Evolutionary conservation across 108 stramenopile species (phyloP).

Genomic region (Cyclotella choctawhatcheeana): DNA sequence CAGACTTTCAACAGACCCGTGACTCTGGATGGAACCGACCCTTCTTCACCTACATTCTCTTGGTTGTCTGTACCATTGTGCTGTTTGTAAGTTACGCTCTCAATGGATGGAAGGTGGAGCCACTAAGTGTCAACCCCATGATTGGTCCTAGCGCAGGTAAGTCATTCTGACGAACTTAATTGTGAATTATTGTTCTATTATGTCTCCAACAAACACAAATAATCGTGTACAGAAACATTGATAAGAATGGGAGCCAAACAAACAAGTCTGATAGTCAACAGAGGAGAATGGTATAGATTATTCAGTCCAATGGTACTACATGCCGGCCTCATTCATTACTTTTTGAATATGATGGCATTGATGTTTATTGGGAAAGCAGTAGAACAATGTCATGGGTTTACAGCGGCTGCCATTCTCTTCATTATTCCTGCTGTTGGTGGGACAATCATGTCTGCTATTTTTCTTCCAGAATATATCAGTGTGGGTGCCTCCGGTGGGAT

Average conservation of each 20-base stretch:
- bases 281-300: slow-evolving; percentile 87
- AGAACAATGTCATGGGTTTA: slow-evolving; percentile 88
- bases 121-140: slow-evolving; percentile 86
- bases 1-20: slow-evolving; percentile 71
- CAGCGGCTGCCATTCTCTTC: slow-evolving; percentile 72
- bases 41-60: slow-evolving; percentile 72
- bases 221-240: slow-evolving; percentile 83
- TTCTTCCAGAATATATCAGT: slow-evolving; percentile 87
- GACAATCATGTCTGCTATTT: slow-evolving; percentile 87
- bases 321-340: slow-evolving; percentile 92
- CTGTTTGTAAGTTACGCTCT: slow-evolving; percentile 67
- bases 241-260: slow-evolving; percentile 86
- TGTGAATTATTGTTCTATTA: too few relatives aligned
- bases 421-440: slow-evolving; percentile 88
- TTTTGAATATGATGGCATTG: slow-evolving; percentile 93
- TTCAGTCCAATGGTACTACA: slow-evolving; percentile 93
- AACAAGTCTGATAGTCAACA: slow-evolving; percentile 81
- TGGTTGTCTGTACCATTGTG: slow-evolving; percentile 65
- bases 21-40: slow-evolving; percentile 64
- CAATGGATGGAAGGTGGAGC: slow-evolving; percentile 85
- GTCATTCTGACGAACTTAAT: too few relatives aligned
- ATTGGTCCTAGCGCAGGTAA: too few relatives aligned
- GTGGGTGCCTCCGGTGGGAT: slow-evolving; percentile 96
- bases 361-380: slow-evolving; percentile 89
- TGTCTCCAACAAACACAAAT: too few relatives aligned